Evolutionary conservation across 306 rosid genomes (phyloP).

Genomic region (Gynostemma pentaphyllum): DNA sequence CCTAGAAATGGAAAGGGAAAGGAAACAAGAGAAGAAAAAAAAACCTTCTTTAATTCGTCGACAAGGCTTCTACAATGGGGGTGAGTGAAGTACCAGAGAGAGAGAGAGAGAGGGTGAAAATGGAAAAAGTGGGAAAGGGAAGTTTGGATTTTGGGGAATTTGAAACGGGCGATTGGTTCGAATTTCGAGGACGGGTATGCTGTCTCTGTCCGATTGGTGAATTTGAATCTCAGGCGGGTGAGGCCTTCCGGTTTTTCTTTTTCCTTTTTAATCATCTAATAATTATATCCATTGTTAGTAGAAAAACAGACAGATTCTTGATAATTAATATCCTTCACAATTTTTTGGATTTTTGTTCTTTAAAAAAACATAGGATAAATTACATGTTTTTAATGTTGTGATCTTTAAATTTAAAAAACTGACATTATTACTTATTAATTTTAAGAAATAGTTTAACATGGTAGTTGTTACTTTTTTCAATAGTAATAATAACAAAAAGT

Average conservation of each 20-base stretch:
- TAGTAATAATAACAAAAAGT: too few relatives aligned
- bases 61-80: neutral
- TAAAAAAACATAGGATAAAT: too few relatives aligned
- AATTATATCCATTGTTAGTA: neutral
- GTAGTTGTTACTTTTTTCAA: too few relatives aligned
- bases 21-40: neutral
- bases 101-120: slow-evolving; percentile 41
- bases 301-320: neutral
- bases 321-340: too few relatives aligned
- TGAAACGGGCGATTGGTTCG: neutral
- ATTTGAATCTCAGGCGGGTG: neutral
- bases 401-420: too few relatives aligned
- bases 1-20: neutral
- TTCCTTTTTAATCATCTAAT: neutral
- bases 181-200: neutral
- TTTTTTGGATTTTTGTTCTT: too few relatives aligned
- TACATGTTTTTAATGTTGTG: too few relatives aligned
- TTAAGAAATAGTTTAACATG: too few relatives aligned
- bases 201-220: neutral
- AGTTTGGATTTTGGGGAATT: neutral
- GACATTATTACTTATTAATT: too few relatives aligned
- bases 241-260: neutral
- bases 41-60: neutral
- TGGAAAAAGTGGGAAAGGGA: neutral
- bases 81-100: neutral